Evolutionary conservation across 768 basidiomycete genomes (phyloP).

Genomic region (Suillus tomentosus): DNA sequence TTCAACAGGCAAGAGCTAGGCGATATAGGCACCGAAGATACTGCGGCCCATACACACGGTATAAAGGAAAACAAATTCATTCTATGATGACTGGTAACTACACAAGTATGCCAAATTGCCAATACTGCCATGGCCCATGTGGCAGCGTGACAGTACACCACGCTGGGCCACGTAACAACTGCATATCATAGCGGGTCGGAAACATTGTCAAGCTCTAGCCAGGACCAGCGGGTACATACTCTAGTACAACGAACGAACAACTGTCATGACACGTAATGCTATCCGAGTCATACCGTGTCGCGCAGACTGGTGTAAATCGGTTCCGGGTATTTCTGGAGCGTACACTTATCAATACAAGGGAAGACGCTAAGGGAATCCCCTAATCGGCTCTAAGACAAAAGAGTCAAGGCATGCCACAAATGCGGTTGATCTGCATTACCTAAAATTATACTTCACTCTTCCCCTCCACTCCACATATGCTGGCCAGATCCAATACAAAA

Average conservation of each 20-base stretch:
- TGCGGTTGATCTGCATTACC: conserved; percentile 11
- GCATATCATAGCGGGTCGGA: background rate
- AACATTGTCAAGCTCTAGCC: background rate
- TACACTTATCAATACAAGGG: background rate
- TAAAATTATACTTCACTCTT: conserved; percentile 65
- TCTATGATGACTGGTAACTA: no score
- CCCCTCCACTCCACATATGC: conserved; percentile 57
- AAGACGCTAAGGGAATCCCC: background rate
- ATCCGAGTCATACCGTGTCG: background rate
- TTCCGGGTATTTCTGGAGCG: background rate
- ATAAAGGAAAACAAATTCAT: no score
- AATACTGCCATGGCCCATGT: no score
- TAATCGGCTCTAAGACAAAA: conserved; percentile 8
- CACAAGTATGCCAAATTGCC: background rate
- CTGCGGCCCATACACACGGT: background rate
- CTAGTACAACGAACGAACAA: background rate
- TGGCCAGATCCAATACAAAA: conserved; percentile 69
- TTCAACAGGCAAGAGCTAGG: background rate
- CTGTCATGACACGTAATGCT: background rate
- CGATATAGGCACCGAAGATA: background rate
- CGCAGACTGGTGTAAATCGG: background rate
- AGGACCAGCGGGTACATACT: background rate
- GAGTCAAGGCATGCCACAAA: background rate
- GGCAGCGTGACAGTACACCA: no score
- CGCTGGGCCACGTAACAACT: background rate